Conservation (phyloP, 2,329 filamentous ascomycete species). For the Fusarium haematococcum region DNA sequence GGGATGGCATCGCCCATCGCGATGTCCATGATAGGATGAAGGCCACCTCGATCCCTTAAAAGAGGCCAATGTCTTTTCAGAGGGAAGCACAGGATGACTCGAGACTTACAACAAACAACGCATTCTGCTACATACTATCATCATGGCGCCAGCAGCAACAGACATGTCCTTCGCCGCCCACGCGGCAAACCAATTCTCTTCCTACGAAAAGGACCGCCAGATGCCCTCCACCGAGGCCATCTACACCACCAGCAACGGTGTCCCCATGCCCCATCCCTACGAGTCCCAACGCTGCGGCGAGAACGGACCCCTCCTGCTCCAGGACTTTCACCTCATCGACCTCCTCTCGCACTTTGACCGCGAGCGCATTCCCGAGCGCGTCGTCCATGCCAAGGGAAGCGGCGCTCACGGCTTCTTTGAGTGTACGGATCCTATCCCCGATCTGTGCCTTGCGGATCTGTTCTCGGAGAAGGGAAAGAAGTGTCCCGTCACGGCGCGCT, state of each 20-base stretch:
- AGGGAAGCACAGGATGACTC: neutral
- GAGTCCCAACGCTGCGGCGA: conserved; percentile 67
- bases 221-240: conserved; percentile 54
- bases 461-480: conserved; percentile 74
- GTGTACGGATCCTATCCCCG: conserved; percentile 60
- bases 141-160: conserved; percentile 43
- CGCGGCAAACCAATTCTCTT: conserved; percentile 51
- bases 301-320: conserved; percentile 68
- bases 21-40: neutral
- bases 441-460: conserved; percentile 64
- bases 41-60: neutral
- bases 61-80: neutral
- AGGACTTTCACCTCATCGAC: conserved; percentile 72
- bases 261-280: conserved; percentile 68
- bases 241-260: conserved; percentile 69
- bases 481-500: conserved; percentile 74
- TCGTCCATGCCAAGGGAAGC: conserved; percentile 70
- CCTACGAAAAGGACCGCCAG: conserved; percentile 55
- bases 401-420: conserved; percentile 68
- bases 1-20: neutral
- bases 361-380: conserved; percentile 71
- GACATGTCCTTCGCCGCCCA: conserved; percentile 53
- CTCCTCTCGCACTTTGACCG: conserved; percentile 71
- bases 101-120: neutral
- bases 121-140: conserved; percentile 2